These are phyloP conservation scores for Cubamyces lactineus DNA, from an alignment of 768 basidiomycete genomes.

Conservation along the genomic window DNA sequence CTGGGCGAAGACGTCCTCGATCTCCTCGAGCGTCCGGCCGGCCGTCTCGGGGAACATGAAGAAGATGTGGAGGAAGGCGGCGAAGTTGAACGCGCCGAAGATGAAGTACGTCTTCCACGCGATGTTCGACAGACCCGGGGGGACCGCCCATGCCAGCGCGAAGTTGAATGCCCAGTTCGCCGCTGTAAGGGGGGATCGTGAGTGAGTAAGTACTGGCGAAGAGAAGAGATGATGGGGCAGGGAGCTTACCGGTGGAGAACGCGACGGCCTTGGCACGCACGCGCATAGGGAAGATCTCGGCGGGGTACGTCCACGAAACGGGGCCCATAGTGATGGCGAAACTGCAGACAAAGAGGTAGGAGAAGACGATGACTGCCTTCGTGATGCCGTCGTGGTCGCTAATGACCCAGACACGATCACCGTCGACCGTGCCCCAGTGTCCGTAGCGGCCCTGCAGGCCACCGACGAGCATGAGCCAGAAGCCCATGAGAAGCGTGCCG, in stretches of 20 bases:
- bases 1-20: constrained; percentile 75
- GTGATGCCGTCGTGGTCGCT: constrained; percentile 55
- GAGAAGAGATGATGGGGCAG: no score
- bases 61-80: constrained; percentile 63
- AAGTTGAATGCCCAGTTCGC: constrained; percentile 71
- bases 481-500: constrained; percentile 70
- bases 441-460: constrained; percentile 73
- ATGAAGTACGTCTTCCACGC: constrained; percentile 81
- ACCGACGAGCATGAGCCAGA: constrained; percentile 79
- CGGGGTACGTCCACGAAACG: constrained; percentile 60
- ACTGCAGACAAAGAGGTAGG: constrained; percentile 75
- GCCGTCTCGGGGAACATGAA: constrained; percentile 85
- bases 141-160: constrained; percentile 75
- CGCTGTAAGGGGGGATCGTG: constrained; percentile 20
- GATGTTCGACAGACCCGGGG: constrained; percentile 66
- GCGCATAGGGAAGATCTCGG: constrained; percentile 70
- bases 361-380: constrained; percentile 75
- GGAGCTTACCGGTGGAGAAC: constrained; percentile 38
- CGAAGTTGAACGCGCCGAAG: constrained; percentile 77
- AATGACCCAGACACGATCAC: constrained; percentile 60
- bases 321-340: constrained; percentile 81
- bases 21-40: constrained; percentile 73
- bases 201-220: background rate
- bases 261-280: constrained; percentile 66
- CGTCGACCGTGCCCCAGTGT: constrained; percentile 55